Base-by-base conservation (phyloP, 805 yeast species). In the Myxozyma neotropica region DNA sequence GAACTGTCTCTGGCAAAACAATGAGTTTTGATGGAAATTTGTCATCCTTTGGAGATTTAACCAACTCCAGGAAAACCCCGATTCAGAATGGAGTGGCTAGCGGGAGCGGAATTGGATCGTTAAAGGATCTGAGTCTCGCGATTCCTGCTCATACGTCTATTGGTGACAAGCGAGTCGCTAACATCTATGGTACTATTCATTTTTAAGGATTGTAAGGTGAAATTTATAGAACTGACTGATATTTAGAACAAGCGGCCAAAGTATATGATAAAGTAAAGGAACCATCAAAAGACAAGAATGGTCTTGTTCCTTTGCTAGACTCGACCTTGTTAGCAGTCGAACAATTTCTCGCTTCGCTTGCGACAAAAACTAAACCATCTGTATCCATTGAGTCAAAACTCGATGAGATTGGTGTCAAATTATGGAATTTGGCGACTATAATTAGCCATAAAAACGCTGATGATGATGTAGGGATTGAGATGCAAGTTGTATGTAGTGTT, bases 381-480 rank as follows among this genome's bases (percentile, higher is more conserved):
- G 21, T 38, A 8, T 19, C 45, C 15, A 29, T 29, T 24, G 24
- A 39, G 7, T 17, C 47, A 17, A 24, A 29, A 10, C 40, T 60
- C 4, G 60, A 60, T 23, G 44, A 43, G 10, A 33, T 36, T 7
- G 54, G 53, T 10, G 51, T 54, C 24, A 31, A 47, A 35, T 45
- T 60, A 45, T 60, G 64, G 64, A 60, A 60, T 42, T 26, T 24
- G 17, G 45, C 61, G 15, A 60, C 61, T 8, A 33, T 53, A 17
- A 4, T 56, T 29, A 49, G 48, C 10, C 46, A 55, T 15, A 33
- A 50, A 12, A 31, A 19, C n/a, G 19, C 27, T 13, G 55, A 51
- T 27, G 45, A 44, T 4, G 43, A 23, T 1, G 19, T 43, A 2
- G 21, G 38, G 21, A 10, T 19, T 27, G 53, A 47, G 12, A 26